Conservation (phyloP, 148 eudicot species). For the Silene conica region DNA sequence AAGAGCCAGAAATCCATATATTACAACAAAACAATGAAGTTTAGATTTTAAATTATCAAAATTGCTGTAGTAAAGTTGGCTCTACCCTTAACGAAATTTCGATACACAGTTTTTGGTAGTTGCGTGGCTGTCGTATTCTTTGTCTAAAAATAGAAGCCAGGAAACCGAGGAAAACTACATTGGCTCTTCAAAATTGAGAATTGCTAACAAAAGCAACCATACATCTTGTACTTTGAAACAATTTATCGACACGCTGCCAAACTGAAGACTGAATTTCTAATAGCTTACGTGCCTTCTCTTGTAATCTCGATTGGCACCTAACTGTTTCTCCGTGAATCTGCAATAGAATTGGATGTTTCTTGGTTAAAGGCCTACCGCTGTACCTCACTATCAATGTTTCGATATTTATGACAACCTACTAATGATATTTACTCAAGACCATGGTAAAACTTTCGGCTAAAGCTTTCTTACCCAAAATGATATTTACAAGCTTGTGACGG, state of each 20-base stretch:
- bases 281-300: conserved; percentile 70
- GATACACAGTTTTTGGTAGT: no score
- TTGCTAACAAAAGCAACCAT: conserved; percentile 85
- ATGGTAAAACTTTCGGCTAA: background rate
- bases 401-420: background rate
- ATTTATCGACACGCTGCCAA: conserved; percentile 78
- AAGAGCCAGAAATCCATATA: background rate
- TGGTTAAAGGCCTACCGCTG: background rate
- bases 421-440: background rate
- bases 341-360: background rate
- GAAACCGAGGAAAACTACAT: background rate
- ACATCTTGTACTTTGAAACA: conserved; percentile 87
- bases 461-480: background rate
- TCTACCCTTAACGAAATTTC: background rate
- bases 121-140: no score
- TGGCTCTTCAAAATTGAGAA: conserved; percentile 55
- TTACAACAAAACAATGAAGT: background rate
- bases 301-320: conserved; percentile 54
- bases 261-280: conserved; percentile 64
- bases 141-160: background rate
- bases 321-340: conserved; percentile 96
- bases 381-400: background rate
- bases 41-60: background rate
- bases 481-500: no score
- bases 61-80: background rate